Evolutionary conservation across 2,329 filamentous ascomycete genomes (phyloP), one percentile per base, ranked within the genome.

Genomic region (Trichoderma simmonsii): DNA sequence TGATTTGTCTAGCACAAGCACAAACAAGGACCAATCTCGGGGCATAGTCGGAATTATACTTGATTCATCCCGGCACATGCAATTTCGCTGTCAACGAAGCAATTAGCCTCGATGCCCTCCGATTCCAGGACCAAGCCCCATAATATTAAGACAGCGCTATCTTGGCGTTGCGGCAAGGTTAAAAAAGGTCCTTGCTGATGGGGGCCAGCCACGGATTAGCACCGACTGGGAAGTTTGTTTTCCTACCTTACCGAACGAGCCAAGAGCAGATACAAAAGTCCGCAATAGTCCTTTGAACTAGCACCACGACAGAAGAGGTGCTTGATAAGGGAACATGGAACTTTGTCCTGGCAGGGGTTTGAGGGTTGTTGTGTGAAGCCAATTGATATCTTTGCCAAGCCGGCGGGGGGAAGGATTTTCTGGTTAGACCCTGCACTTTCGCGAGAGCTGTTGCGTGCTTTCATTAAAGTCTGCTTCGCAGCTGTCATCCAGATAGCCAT

Each of bases 211-310:
- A 36, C 59, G 26, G 6, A 26, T 36, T 54, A 36, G 28, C n/a
- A 60, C 54, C 21, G 26, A 26, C 56, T 48, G 51, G 32, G 48
- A 56, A 28, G 63, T 48, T 21, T 43, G 43, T 39, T 63, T n/a
- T 12, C 48, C 39, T 30, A 70, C 67, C 67, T 70, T 70, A 70
- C 67, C 30, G 30, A 70, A 70, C 21, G 67, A 70, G 67, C 67
- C 43, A 70, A 43, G 67, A 60, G 43, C 67, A 36, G 26, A 39
- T 36, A 63, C 67, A 70, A 70, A 70, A 70, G 67, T 70, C 60
- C 67, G 32, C 39, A 26, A 48, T n/a, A n/a, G 43, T 61, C 18
- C 24, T 32, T 8, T 7, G 39, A 26, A 32, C 65, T 28, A 39
- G 64, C 32, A 36, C 51, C 39, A 43, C 39, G 39, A 39, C n/a